A percentile compares a stretch with the other conserved stretches of the same genome.
Conservation (phyloP, 108 stramenopile genomes). For the Mediolabrus comicus region DNA sequence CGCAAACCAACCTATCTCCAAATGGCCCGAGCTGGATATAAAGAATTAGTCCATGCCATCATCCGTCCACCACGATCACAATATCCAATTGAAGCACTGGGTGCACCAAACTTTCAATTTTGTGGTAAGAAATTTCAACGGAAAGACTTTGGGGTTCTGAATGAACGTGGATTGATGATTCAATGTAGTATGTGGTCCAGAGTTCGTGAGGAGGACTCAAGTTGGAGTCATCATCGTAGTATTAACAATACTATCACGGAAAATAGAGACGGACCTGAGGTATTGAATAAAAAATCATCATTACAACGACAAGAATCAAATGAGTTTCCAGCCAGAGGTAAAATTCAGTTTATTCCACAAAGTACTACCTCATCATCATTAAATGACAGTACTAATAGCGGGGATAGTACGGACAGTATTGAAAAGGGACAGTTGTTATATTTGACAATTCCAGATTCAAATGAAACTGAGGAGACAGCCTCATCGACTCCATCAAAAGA, state of each 20-base stretch:
- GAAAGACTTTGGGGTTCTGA: constrained; percentile 38
- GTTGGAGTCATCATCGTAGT: neutral
- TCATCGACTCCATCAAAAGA: constrained; percentile 1
- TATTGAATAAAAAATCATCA: no score
- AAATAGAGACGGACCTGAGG: no score
- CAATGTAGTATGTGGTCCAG: constrained; percentile 41
- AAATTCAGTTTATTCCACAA: neutral
- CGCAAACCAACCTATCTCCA: constrained; percentile 24
- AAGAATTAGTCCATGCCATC: constrained; percentile 96
- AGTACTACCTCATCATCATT: neutral
- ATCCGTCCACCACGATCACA: constrained; percentile 95
- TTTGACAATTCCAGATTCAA: constrained; percentile 22
- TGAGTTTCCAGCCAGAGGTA: neutral
- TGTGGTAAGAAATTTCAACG: constrained; percentile 22
- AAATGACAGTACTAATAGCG: constrained; percentile 2
- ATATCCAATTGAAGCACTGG: constrained; percentile 63
- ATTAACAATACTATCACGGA: no score
- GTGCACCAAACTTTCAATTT: constrained; percentile 66
- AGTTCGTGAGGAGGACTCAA: neutral
- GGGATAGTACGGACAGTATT: constrained; percentile 26
- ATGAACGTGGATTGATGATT: constrained; percentile 35
- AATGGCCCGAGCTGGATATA: constrained; percentile 86
- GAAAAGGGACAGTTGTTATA: constrained; percentile 37
- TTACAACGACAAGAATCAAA: neutral
- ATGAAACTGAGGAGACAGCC: neutral